Evolutionary conservation across 129 eudicot species (phyloP), one percentile per base, ranked within the genome.

Genomic region (Flaveria brownii): DNA sequence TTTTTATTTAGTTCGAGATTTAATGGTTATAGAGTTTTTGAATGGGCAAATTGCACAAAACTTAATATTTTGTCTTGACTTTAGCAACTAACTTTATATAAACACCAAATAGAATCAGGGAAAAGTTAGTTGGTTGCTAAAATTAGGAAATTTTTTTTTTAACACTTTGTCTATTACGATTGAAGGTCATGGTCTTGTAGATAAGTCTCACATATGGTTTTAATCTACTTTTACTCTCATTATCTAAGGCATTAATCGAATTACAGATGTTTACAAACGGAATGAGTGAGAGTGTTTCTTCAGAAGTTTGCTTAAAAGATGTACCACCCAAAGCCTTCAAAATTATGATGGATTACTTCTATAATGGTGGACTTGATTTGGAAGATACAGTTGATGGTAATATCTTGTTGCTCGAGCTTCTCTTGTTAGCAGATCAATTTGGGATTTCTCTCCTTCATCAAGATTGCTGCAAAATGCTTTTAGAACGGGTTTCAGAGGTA

Each of bases 191-290:
- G 94, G 85, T 64, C 67, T 75, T 70, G 59, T 87, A 63, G 81
- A 83, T 46, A 84, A 76, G 65, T 83, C 93, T 56, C 99, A 94
- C 83, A 91, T 63, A 61, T 63, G 68, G 43, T 62, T 17, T 36
- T 39, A 16, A 17, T 2, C 71, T 14, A 66, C 28, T 36, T 65
- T 43, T 52, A 61, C 15, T 69, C 39, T 39, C 25, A 65, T 50
- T 45, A 56, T 66, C 26, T 50, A 42, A 52, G 9, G 36, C 18
- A 50, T 70, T 1, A 30, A 30, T 62, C 26, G 56, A 81, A 72
- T 60, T 80, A 77, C 96, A 94, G 99, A 94, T 94, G 99, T 94
- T 94, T 82, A 94, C 99, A 50, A 94, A 94, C 74, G 99, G 99
- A 82, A 94, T 94, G 99, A 82, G 89, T 15, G 99, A 94, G 82